Evolutionary conservation across 441 rosid genomes (phyloP).

Genomic region (Populus hybrid): DNA sequence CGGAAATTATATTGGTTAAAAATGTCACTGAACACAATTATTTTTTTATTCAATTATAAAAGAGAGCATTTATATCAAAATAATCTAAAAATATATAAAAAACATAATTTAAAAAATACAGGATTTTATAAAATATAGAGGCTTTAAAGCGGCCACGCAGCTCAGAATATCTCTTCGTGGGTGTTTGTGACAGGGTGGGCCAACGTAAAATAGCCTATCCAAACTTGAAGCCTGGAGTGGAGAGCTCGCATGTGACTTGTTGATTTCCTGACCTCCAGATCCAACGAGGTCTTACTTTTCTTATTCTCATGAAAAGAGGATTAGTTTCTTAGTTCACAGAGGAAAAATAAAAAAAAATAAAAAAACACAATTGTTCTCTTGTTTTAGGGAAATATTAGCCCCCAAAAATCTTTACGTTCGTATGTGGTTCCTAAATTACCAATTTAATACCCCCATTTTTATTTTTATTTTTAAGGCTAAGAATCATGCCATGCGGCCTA

Average conservation of each 20-base stretch:
- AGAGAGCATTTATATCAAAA: no score
- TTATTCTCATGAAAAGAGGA: not conserved
- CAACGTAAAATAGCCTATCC: not conserved
- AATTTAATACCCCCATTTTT: no score
- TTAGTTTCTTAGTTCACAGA: no score
- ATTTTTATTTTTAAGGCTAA: no score
- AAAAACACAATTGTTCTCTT: no score
- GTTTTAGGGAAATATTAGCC: not conserved
- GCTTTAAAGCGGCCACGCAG: not conserved
- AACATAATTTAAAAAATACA: no score
- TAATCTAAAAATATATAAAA: no score
- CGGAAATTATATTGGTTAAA: not conserved
- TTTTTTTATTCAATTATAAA: no score
- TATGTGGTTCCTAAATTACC: not conserved
- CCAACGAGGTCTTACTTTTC: not conserved
- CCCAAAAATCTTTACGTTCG: not conserved
- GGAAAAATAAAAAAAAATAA: no score
- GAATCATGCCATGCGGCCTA: no score
- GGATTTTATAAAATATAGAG: not conserved
- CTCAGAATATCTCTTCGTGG: not conserved
- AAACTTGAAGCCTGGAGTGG: not conserved
- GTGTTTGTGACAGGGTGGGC: not conserved
- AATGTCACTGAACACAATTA: not conserved
- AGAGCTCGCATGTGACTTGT: not conserved
- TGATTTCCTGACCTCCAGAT: not conserved